These are phyloP conservation scores for Paraphaeosphaeria sporulosa DNA, from an alignment of 2,329 filamentous ascomycete genomes.

Conservation along the genomic window DNA sequence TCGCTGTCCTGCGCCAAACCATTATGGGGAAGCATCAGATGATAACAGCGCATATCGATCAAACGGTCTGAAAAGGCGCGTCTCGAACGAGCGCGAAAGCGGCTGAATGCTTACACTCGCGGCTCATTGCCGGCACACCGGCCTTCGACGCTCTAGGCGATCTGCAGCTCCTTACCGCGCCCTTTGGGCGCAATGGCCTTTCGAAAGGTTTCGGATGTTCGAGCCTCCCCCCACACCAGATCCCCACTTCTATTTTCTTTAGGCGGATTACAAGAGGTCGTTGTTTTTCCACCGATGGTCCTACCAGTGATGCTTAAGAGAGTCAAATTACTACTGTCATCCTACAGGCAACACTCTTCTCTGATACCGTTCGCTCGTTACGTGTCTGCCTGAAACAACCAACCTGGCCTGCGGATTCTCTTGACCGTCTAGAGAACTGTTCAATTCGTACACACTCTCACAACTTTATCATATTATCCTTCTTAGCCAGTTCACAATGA, in stretches of 20 bases:
- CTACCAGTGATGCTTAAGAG: neutral
- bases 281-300: slow-evolving; percentile 21
- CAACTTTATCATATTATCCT: slow-evolving; percentile 23
- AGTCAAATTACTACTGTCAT: neutral
- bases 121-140: slow-evolving; percentile 42
- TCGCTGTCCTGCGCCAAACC: neutral
- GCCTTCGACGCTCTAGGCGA: slow-evolving; percentile 39
- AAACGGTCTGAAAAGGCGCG: slow-evolving; percentile 30
- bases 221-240: slow-evolving; percentile 29
- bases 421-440: neutral
- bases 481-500: slow-evolving; percentile 37
- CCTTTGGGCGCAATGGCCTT: slow-evolving; percentile 48
- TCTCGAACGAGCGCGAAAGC: slow-evolving; percentile 31
- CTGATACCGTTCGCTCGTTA: slow-evolving; percentile 17
- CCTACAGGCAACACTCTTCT: slow-evolving; percentile 10
- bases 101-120: slow-evolving; percentile 35
- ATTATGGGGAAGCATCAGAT: slow-evolving; percentile 24
- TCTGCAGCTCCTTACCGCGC: slow-evolving; percentile 41
- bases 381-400: slow-evolving; percentile 7
- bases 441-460: neutral
- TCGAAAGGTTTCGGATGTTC: slow-evolving; percentile 48
- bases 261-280: slow-evolving; percentile 34
- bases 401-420: neutral
- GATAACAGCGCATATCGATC: slow-evolving; percentile 40
- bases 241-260: slow-evolving; percentile 33